Evolutionary conservation across 1,139 yeast species (phyloP), one percentile per base, ranked within the genome.

Genomic region (Debaryomyces subglobosus): DNA sequence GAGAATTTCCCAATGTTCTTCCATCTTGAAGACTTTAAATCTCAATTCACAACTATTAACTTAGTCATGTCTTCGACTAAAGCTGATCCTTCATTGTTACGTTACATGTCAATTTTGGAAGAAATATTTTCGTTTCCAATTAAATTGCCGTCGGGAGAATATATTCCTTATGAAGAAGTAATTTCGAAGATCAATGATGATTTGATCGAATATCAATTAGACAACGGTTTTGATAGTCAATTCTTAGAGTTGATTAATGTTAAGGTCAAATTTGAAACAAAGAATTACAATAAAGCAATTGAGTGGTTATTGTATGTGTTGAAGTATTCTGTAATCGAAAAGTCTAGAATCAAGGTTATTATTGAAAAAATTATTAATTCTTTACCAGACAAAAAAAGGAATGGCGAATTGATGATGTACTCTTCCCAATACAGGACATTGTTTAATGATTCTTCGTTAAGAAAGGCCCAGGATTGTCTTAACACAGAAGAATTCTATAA

Each of bases 301-400:
- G 78, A 81, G 25, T 94, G 98, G 99, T 71, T 89, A 35, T 68
- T 74, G 35, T 82, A 84, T 48, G 77, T 89, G 16, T 69, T 91
- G 59, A 83, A 81, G 63, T 76, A 79, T 57, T 78, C 88, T 16
- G 77, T 82, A 4, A 89, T 89, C 63, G 96, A 92, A 50, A 83
- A 81, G 52, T 77, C 81, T 15, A 78, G 98, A 62, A 79, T 91
- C 20, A 78, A 77, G 53, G 82, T 89, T 23, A 76, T 86, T 23
- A 64, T 92, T 43, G 96, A 91, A 54, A 89, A 89, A 60, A 74
- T 86, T 44, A 69, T 91, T 51, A 89, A 87, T 58, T 78, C 89
- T 0, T 68, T 94, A 41, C 86, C 96, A 0, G 96, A 90, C 49
- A 72, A 78, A 39, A 92, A 91, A 65, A 82, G 99, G 62, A 82